Evolutionary conservation across 2,329 filamentous ascomycete species (phyloP), one percentile per base, ranked within the genome.

Genomic region (Lachnellula arida): DNA sequence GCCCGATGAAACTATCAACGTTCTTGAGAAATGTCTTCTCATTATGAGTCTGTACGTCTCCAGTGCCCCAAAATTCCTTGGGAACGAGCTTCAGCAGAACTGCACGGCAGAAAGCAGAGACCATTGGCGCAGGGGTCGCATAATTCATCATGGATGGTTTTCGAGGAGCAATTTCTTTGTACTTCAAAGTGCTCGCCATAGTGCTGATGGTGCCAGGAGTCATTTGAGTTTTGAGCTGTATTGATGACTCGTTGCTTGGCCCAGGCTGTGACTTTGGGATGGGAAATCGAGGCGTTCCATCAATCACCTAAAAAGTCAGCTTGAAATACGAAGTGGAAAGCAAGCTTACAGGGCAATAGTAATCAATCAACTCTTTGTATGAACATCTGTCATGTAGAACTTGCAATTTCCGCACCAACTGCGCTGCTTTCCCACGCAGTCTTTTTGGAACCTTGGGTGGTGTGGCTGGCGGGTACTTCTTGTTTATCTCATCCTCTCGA

Each of bases 61-160:
- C 81, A 17, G 68, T 62, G 0, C 92, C 91, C 84, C 89, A 96
- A 55, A 96, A 87, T 2, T 76, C 81, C 44, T 78, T 75, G 0
- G 93, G 93, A 28, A 99, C 80, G 15, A 97, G 74, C 56, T 81
- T 88, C 19, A 75, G 76, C 32, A 97, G 68, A 0, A 87, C 85
- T 2, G 90, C 87, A 66, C 87, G 88, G 69, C 91, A 96, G 67
- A 96, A 97, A 0, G 89, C 87, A 4, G 92, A 96, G 2, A 97
- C 88, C 48, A 84, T 79, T 1, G 84, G 74, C 3, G 75, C 61
- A 0, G 88, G 81, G 15, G 85, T 90, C 1, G 91, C 87, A 62
- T 89, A 74, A 19, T 87, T 81, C 35, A 85, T 83, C 46, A 94
- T 63, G 8, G 65, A 64, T 37, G 28, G 22, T 34, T 66, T 65